Percentiles rank a stretch among this genome's conserved stretches.
phyloP scores from a whole-genome alignment of 805 yeast genomes.

The Cyberlindnera nakhonratchasimensis region DNA sequence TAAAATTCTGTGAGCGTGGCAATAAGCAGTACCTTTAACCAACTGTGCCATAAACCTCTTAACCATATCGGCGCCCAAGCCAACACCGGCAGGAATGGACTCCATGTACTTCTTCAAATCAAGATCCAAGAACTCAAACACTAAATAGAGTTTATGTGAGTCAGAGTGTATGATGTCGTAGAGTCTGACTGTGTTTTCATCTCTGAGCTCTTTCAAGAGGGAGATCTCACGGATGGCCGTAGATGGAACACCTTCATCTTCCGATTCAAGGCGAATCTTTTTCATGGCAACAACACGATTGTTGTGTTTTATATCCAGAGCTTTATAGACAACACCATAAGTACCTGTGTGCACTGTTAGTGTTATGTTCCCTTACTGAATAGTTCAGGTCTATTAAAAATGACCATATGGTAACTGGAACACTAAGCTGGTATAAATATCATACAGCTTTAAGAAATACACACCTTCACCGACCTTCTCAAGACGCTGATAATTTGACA shows the following conservation, averaged over 20 bases:
- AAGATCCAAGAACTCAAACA: conserved; percentile 89
- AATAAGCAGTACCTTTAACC: conserved; percentile 85
- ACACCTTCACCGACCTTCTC: conserved; percentile 96
- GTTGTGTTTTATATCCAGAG: conserved; percentile 81
- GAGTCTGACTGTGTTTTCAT: conserved; percentile 87
- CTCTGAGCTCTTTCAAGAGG: conserved; percentile 85
- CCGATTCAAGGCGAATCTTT: conserved; percentile 92
- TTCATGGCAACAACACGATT: conserved; percentile 94
- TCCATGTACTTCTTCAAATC: conserved; percentile 98
- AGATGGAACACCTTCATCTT: conserved; percentile 97
- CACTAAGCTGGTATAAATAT: no score
- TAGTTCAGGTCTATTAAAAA: no score
- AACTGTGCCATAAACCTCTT: conserved; percentile 91
- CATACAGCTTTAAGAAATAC: conserved; percentile 26
- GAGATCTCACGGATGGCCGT: conserved; percentile 98
- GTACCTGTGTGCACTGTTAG: conserved; percentile 43
- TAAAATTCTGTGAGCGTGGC: conserved; percentile 90
- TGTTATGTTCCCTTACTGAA: not conserved
- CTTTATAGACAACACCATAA: conserved; percentile 97
- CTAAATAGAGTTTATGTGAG: conserved; percentile 85
- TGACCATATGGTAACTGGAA: no score
- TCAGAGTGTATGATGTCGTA: conserved; percentile 96
- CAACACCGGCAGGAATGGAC: conserved; percentile 84
- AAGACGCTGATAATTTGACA: conserved; percentile 86
- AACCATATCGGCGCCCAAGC: conserved; percentile 84